Conservation (phyloP, 208 protist genomes). For the Herpetomonas samuelpessoai region DNA sequence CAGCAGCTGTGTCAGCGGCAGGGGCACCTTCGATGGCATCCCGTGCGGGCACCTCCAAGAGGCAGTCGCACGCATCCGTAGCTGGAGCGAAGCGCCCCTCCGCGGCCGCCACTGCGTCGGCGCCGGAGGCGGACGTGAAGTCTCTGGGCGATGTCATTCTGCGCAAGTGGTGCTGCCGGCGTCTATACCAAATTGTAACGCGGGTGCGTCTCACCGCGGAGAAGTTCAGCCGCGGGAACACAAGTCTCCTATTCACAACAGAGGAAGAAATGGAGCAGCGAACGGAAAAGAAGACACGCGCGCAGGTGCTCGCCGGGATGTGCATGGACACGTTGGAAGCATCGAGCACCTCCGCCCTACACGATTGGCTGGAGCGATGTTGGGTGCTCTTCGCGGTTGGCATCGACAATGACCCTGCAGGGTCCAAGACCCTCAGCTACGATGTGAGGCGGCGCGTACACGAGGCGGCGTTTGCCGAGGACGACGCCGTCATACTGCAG, state of each 20-base stretch:
- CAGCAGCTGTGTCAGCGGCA: background rate
- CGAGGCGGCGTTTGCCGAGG: conserved; percentile 47
- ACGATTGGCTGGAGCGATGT: conserved; percentile 52
- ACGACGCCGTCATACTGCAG: conserved; percentile 45
- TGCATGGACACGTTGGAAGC: conserved; percentile 24
- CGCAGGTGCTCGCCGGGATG: conserved; percentile 38
- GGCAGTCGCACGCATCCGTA: too few relatives aligned
- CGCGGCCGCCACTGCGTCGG: background rate
- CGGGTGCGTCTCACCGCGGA: conserved; percentile 52
- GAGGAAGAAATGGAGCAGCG: conserved; percentile 53
- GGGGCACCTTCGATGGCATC: too few relatives aligned
- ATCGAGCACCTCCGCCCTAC: conserved; percentile 29
- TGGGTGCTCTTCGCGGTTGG: conserved; percentile 68
- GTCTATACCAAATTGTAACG: conserved; percentile 66
- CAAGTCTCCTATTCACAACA: conserved; percentile 34
- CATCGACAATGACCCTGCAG: conserved; percentile 52
- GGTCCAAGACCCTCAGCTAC: conserved; percentile 48
- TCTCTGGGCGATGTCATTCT: conserved; percentile 59
- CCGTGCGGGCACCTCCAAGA: too few relatives aligned
- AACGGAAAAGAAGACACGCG: conserved; percentile 41
- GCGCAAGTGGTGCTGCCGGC: conserved; percentile 59
- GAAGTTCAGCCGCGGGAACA: conserved; percentile 39
- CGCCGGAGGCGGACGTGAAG: conserved; percentile 14
- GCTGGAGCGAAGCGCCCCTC: background rate
- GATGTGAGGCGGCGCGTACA: conserved; percentile 51